These are phyloP conservation scores for Metschnikowia koreensis DNA, from an alignment of 805 yeast genomes.

Conservation along the genomic window DNA sequence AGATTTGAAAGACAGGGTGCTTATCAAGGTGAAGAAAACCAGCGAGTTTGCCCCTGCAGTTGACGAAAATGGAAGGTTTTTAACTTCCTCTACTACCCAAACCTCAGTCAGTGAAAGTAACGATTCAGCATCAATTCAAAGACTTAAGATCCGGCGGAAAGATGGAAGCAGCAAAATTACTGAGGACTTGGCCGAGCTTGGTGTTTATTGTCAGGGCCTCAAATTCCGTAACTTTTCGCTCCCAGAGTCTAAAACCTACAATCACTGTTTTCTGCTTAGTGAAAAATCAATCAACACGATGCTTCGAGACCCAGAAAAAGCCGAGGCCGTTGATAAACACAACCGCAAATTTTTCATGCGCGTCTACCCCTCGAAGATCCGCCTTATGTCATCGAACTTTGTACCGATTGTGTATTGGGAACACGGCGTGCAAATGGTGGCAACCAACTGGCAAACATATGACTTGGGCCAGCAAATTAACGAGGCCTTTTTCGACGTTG, in stretches of 20 bases:
- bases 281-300: slow-evolving; percentile 67
- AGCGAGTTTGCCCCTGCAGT: slow-evolving; percentile 10
- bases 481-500: slow-evolving; percentile 71
- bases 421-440: slow-evolving; percentile 89
- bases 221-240: slow-evolving; percentile 80
- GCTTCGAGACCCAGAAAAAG: slow-evolving; percentile 58
- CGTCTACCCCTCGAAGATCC: slow-evolving; percentile 78
- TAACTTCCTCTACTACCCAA: slow-evolving; percentile 36
- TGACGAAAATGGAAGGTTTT: slow-evolving; percentile 22
- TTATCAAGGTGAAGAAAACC: slow-evolving; percentile 76
- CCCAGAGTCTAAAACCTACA: slow-evolving; percentile 76
- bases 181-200: slow-evolving; percentile 55
- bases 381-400: slow-evolving; percentile 79
- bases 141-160: slow-evolving; percentile 25
- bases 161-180: slow-evolving; percentile 24
- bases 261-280: slow-evolving; percentile 84
- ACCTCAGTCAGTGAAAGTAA: slow-evolving; percentile 43
- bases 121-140: slow-evolving; percentile 12
- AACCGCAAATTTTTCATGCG: slow-evolving; percentile 75
- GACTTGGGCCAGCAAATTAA: slow-evolving; percentile 88
- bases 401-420: slow-evolving; percentile 79
- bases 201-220: slow-evolving; percentile 70
- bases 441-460: slow-evolving; percentile 93
- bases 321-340: slow-evolving; percentile 65
- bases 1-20: slow-evolving; percentile 64